Evolutionary conservation across 805 yeast species (phyloP), one percentile per base, ranked within the genome.

Genomic region (Ogataea corticis): DNA sequence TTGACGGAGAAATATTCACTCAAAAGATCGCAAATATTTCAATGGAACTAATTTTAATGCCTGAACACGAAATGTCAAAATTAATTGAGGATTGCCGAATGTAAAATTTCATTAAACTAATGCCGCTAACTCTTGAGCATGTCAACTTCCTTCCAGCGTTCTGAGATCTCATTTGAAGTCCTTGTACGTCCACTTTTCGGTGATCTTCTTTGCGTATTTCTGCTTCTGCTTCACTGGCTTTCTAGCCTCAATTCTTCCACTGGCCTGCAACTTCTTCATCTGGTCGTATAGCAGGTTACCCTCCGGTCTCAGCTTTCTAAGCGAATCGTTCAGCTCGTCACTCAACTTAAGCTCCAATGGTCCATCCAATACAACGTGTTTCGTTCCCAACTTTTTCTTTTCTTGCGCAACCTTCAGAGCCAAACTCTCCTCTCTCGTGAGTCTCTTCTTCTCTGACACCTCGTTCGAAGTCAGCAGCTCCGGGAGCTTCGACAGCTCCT

Each of bases 141-240:
- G 9, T 11, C 11, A 15, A n/a, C n/a, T n/a, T n/a, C n/a, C n/a
- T n/a, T n/a, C n/a, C n/a, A n/a, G n/a, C n/a, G n/a, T n/a, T n/a
- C n/a, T n/a, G n/a, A 30, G 6, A 15, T 16, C 36, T 31, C 72
- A 84, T 68, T 84, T 83, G 61, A 87, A 87, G 68, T 92, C 96
- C 71, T 92, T 92, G 70, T 86, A 87, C 28, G 91, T 78, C 95
- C 96, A 89, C 69, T 91, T 92, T 66, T 92, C 97, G 25, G 96
- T 86, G 50, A 85, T 68, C 73, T 85, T 88, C 48, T 77, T 84
- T 55, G 81, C 75, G 60, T 83, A 85, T 63, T 79, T 83, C 62
- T 85, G 79, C 64, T 72, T 79, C 64, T 79, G 80, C 54, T 73
- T 75, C 46, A 79, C 81, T 11, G 85, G 87, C 30, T 83, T 77